Evolutionary conservation across 2,329 filamentous ascomycete species (phyloP).

Genomic region (Aspergillus hortae): DNA sequence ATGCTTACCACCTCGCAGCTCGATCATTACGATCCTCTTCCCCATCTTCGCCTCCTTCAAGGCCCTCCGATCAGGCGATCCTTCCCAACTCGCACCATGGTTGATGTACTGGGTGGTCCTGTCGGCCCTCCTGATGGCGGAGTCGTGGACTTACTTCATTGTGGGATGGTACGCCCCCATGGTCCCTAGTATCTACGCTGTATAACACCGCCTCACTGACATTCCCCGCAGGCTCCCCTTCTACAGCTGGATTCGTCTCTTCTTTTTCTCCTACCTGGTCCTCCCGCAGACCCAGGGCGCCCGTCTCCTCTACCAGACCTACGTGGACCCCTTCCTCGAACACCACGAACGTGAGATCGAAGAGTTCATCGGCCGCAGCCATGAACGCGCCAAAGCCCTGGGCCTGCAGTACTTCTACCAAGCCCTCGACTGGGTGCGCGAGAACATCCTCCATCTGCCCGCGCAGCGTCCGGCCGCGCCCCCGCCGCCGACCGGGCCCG

Average conservation of each 20-base stretch:
- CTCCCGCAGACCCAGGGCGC: slow-evolving; percentile 97
- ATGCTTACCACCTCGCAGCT: slow-evolving; percentile 49
- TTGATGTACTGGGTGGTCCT: slow-evolving; percentile 99
- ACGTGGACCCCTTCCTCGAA: slow-evolving; percentile 82
- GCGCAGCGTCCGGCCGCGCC: slow-evolving; percentile 52
- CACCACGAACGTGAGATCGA: slow-evolving; percentile 88
- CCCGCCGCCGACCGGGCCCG: slow-evolving; percentile 38
- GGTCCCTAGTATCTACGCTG: not conserved
- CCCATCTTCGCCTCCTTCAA: slow-evolving; percentile 98
- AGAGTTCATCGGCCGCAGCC: slow-evolving; percentile 75
- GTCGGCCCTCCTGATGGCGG: slow-evolving; percentile 72
- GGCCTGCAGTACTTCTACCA: slow-evolving; percentile 73
- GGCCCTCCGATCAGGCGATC: slow-evolving; percentile 87
- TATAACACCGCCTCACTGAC: not conserved
- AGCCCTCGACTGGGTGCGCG: slow-evolving; percentile 67
- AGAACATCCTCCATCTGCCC: slow-evolving; percentile 74
- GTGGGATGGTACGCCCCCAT: slow-evolving; percentile 63
- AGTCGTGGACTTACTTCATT: slow-evolving; percentile 85
- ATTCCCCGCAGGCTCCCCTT: slow-evolving; percentile 69
- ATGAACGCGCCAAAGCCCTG: slow-evolving; percentile 72
- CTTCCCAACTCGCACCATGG: slow-evolving; percentile 89
- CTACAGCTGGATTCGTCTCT: slow-evolving; percentile 84
- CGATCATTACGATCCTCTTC: slow-evolving; percentile 83
- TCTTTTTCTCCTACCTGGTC: slow-evolving; percentile 88
- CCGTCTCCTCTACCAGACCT: slow-evolving; percentile 75